These are phyloP conservation scores for Candida endomychidarum DNA, from an alignment of 805 yeast species.

Conservation along the genomic window DNA sequence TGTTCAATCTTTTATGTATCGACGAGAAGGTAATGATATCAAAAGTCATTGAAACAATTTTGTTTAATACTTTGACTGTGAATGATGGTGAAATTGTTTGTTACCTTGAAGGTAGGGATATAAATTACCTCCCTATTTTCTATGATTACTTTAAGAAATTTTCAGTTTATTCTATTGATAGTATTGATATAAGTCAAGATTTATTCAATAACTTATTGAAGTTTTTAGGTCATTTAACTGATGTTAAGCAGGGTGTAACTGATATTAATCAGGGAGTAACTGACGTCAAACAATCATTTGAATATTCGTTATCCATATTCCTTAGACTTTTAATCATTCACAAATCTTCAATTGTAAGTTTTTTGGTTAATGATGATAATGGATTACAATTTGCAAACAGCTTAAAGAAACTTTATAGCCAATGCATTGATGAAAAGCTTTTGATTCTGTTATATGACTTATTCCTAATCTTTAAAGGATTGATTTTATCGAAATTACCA, in stretches of 20 bases:
- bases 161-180: slow-evolving; percentile 32
- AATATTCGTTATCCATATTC: slow-evolving; percentile 43
- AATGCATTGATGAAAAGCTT: slow-evolving; percentile 41
- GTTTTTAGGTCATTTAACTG: slow-evolving; percentile 16
- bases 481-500: slow-evolving; percentile 17
- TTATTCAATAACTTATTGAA: slow-evolving; percentile 24
- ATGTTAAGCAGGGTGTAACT: background rate
- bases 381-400: slow-evolving; percentile 15
- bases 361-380: slow-evolving; percentile 32
- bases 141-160: slow-evolving; percentile 49
- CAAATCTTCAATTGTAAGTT: slow-evolving; percentile 47
- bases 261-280: too few species aligned
- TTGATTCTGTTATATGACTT: slow-evolving; percentile 60
- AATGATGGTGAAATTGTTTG: background rate
- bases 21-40: slow-evolving; percentile 27
- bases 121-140: slow-evolving; percentile 17
- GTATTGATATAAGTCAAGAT: slow-evolving; percentile 19
- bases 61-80: slow-evolving; percentile 17
- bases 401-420: slow-evolving; percentile 44
- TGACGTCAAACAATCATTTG: slow-evolving; percentile 2
- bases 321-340: slow-evolving; percentile 60
- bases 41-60: slow-evolving; percentile 26
- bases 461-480: slow-evolving; percentile 50
- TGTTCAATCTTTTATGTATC: slow-evolving; percentile 34
- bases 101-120: slow-evolving; percentile 1